Percentiles rank a stretch among this genome's conserved stretches.
Conservation (phyloP, 805 yeast genomes). For the Vanderwaltozyma tropicalis region DNA sequence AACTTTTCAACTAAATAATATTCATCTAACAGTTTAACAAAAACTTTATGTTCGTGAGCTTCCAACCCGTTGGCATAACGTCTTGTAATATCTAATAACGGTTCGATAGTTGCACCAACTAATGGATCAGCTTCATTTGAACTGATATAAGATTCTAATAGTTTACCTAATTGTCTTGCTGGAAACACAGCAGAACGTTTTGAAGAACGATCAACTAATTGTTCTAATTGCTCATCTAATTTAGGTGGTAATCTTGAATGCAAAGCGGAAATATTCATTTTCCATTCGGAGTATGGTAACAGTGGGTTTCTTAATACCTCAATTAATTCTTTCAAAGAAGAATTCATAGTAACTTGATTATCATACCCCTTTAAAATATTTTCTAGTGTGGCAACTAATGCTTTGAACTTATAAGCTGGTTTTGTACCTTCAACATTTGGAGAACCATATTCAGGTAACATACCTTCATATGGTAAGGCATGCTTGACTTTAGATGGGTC, state of each 20-base stretch:
- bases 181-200: conserved; percentile 81
- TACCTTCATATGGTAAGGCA: conserved; percentile 90
- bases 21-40: conserved; percentile 57
- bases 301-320: conserved; percentile 67
- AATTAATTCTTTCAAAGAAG: conserved; percentile 64
- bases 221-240: conserved; percentile 56
- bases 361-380: conserved; percentile 87
- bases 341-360: conserved; percentile 87
- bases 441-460: conserved; percentile 78
- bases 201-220: conserved; percentile 55
- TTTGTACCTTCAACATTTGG: conserved; percentile 77
- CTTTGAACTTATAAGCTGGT: conserved; percentile 64
- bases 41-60: conserved; percentile 73
- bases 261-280: conserved; percentile 71
- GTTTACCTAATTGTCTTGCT: conserved; percentile 68
- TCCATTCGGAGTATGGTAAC: conserved; percentile 92
- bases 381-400: conserved; percentile 48
- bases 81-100: conserved; percentile 59
- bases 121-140: conserved; percentile 41
- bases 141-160: conserved; percentile 50
- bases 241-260: conserved; percentile 81
- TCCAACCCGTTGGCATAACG: conserved; percentile 66
- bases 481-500: conserved; percentile 97
- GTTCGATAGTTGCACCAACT: conserved; percentile 53
- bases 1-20: conserved; percentile 70